phyloP scores from a whole-genome alignment of 768 basidiomycete species.

The Phaeotremella skinneri region DNA sequence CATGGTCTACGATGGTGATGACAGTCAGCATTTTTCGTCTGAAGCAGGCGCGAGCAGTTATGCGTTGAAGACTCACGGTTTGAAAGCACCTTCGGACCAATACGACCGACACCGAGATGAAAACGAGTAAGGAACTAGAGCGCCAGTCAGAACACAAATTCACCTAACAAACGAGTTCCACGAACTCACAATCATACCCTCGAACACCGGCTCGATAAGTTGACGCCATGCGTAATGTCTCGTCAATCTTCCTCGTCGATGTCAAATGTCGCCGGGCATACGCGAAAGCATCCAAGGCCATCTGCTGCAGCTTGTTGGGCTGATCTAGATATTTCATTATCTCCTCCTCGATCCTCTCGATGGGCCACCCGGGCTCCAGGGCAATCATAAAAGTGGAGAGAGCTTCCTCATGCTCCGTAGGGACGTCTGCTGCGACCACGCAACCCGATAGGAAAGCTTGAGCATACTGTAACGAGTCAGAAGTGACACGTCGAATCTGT shows the following conservation, averaged over 20 bases:
- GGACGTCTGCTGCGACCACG: constrained; percentile 47
- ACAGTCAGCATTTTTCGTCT: neutral
- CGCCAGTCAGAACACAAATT: neutral
- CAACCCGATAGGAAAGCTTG: constrained; percentile 48
- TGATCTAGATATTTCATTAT: constrained; percentile 29
- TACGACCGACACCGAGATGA: constrained; percentile 13
- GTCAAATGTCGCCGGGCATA: constrained; percentile 46
- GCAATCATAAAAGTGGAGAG: constrained; percentile 41
- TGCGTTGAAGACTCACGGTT: constrained; percentile 31
- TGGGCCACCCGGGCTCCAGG: constrained; percentile 39
- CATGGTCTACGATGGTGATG: constrained; percentile 13
- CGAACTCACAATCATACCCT: constrained; percentile 40
- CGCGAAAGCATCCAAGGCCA: constrained; percentile 44
- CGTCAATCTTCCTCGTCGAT: constrained; percentile 34
- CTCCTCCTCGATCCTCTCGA: constrained; percentile 39
- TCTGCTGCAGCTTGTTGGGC: constrained; percentile 37
- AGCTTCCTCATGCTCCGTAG: constrained; percentile 46
- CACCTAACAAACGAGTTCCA: neutral
- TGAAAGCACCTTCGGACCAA: constrained; percentile 21
- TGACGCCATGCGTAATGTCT: constrained; percentile 28
- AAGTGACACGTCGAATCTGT: neutral
- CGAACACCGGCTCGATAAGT: constrained; percentile 31
- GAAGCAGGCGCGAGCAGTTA: neutral
- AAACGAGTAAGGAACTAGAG: constrained; percentile 11
- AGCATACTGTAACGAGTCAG: constrained; percentile 29